These are phyloP conservation scores for Ophiostoma fasciatum DNA, from an alignment of 2,329 filamentous ascomycete species.

Conservation along the genomic window DNA sequence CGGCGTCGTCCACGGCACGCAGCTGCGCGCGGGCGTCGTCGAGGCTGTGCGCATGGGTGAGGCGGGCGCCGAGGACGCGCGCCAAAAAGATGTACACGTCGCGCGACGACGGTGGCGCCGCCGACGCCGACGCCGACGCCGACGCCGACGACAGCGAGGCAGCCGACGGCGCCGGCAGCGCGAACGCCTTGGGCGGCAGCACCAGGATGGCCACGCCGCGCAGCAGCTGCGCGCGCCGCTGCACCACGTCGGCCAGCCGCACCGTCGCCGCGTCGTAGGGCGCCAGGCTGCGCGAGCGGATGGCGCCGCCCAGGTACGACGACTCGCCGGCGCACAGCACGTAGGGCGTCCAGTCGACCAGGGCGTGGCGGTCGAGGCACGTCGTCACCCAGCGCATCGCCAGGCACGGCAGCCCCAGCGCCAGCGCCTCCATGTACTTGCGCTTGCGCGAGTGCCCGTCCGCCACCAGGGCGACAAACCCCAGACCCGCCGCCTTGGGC, in stretches of 20 bases:
- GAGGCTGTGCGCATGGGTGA: constrained; percentile 51
- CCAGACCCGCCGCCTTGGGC: constrained; percentile 34
- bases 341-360: constrained; percentile 68
- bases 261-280: constrained; percentile 45
- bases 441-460: constrained; percentile 73
- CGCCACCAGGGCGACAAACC: constrained; percentile 76
- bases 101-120: constrained; percentile 49
- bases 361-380: constrained; percentile 44
- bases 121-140: too few relatives aligned
- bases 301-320: constrained; percentile 56
- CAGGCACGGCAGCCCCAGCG: constrained; percentile 75
- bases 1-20: constrained; percentile 30
- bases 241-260: constrained; percentile 41
- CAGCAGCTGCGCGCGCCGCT: constrained; percentile 46
- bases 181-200: constrained; percentile 50
- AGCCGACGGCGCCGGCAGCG: too few relatives aligned
- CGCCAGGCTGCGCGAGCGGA: constrained; percentile 56
- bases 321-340: constrained; percentile 77
- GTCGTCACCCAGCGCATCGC: constrained; percentile 67
- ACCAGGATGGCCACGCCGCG: constrained; percentile 53
- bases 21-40: constrained; percentile 49
- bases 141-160: too few relatives aligned
- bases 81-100: constrained; percentile 68
- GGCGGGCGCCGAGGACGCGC: constrained; percentile 57
- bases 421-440: constrained; percentile 91